phyloP scores from a whole-genome alignment of 495 filamentous ascomycete genomes.

The Pseudotulostoma volvatum region DNA sequence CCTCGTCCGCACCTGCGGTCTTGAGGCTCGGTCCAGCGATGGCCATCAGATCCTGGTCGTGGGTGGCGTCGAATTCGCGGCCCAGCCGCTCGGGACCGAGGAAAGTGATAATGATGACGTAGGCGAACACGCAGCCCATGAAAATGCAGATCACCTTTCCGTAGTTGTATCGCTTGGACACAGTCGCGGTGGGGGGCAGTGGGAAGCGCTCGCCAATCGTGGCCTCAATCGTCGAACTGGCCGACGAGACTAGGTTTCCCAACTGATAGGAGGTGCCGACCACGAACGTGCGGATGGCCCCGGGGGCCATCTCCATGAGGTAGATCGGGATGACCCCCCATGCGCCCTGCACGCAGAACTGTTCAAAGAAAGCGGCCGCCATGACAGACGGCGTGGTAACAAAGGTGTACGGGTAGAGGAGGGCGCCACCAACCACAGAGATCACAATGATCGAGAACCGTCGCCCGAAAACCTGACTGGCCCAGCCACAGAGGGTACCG shows the following conservation, averaged over 20 bases:
- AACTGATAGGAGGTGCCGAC: conserved; percentile 77
- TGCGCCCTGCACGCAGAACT: conserved; percentile 77
- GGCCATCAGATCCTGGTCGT: conserved; percentile 48
- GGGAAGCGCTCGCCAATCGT: conserved; percentile 72
- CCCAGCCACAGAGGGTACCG: conserved; percentile 63
- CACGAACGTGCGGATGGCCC: conserved; percentile 66
- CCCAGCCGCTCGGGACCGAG: conserved; percentile 63
- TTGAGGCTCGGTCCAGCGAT: conserved; percentile 24
- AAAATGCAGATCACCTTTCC: conserved; percentile 87
- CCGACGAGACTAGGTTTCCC: conserved; percentile 67
- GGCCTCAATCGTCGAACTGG: conserved; percentile 68
- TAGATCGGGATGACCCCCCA: conserved; percentile 80
- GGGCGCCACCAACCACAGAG: conserved; percentile 56
- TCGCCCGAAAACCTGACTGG: conserved; percentile 65
- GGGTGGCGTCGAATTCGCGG: conserved; percentile 45
- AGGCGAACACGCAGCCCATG: conserved; percentile 81
- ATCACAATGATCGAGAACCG: conserved; percentile 68
- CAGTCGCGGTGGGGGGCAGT: conserved; percentile 36
- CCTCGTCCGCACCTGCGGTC: not conserved
- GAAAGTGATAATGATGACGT: conserved; percentile 58
- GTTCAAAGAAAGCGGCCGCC: conserved; percentile 79
- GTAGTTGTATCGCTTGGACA: conserved; percentile 50
- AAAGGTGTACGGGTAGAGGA: conserved; percentile 73
- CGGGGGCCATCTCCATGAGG: conserved; percentile 73
- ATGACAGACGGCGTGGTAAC: conserved; percentile 44